These are phyloP conservation scores for Sugiyamaella americana DNA, from an alignment of 805 yeast species.

Conservation along the genomic window DNA sequence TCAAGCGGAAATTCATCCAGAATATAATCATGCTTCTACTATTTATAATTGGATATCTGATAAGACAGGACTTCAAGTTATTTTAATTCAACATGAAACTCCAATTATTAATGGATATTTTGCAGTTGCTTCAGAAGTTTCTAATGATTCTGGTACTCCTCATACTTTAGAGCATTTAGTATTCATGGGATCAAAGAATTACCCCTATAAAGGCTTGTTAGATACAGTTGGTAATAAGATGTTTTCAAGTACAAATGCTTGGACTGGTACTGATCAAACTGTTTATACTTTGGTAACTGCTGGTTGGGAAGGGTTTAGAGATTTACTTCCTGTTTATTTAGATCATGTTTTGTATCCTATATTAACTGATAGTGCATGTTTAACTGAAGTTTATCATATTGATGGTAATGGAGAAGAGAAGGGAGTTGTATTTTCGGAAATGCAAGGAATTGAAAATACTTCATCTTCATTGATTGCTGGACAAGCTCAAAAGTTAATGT, in stretches of 20 bases:
- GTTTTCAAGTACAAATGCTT: constrained; percentile 86
- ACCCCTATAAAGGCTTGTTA: constrained; percentile 85
- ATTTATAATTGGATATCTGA: constrained; percentile 56
- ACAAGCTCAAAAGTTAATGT: constrained; percentile 35
- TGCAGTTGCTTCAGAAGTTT: constrained; percentile 90
- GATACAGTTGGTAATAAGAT: constrained; percentile 82
- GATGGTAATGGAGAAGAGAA: constrained; percentile 88
- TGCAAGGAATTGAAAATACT: constrained; percentile 87
- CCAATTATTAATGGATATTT: constrained; percentile 89
- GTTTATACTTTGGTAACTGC: constrained; percentile 88
- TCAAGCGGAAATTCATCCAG: neutral
- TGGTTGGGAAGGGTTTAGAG: constrained; percentile 91
- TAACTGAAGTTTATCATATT: constrained; percentile 91
- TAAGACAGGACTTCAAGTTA: constrained; percentile 77
- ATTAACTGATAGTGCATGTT: constrained; percentile 80
- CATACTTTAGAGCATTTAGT: constrained; percentile 92
- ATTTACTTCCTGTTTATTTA: constrained; percentile 77
- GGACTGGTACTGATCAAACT: constrained; percentile 95
- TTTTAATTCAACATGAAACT: constrained; percentile 69
- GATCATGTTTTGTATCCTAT: constrained; percentile 86
- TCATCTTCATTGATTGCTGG: constrained; percentile 61
- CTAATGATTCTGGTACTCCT: constrained; percentile 85
- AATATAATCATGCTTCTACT: constrained; percentile 1
- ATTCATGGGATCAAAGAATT: constrained; percentile 87
- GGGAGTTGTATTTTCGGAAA: constrained; percentile 95